Conservation (phyloP, 2,329 filamentous ascomycete species). For the Paraconiothyrium sp. region DNA sequence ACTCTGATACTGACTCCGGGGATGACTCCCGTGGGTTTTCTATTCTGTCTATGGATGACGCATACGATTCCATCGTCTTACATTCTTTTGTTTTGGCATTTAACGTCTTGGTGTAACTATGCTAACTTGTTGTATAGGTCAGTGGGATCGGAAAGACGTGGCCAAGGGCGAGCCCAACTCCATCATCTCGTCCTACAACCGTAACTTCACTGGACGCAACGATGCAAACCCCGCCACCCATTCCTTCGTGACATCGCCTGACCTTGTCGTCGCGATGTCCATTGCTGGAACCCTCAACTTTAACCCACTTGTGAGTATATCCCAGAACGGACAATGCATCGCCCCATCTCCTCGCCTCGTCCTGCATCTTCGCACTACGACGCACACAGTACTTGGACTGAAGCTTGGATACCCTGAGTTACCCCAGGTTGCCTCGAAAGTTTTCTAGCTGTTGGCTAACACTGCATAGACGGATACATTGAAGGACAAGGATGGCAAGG, state of each 20-base stretch:
- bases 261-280: slow-evolving; percentile 86
- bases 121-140: slow-evolving; percentile 50
- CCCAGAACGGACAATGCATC: not conserved
- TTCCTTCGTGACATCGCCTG: slow-evolving; percentile 90
- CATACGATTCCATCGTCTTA: no score
- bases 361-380: not conserved
- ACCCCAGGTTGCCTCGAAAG: not conserved
- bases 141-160: slow-evolving; percentile 94
- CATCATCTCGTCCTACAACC: slow-evolving; percentile 99
- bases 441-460: not conserved
- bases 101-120: not conserved
- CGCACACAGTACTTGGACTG: not conserved
- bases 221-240: slow-evolving; percentile 95
- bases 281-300: slow-evolving; percentile 88
- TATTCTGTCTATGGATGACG: no score
- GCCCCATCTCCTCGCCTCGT: not conserved
- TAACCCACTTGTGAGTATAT: slow-evolving; percentile 74
- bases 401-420: not conserved
- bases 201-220: slow-evolving; percentile 99
- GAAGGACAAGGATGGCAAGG: slow-evolving; percentile 94
- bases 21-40: no score
- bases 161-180: slow-evolving; percentile 97
- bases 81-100: not conserved
- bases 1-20: no score
- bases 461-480: slow-evolving; percentile 73